phyloP scores from a whole-genome alignment of 495 filamentous ascomycete species.

The Penicillium egyptiacum region DNA sequence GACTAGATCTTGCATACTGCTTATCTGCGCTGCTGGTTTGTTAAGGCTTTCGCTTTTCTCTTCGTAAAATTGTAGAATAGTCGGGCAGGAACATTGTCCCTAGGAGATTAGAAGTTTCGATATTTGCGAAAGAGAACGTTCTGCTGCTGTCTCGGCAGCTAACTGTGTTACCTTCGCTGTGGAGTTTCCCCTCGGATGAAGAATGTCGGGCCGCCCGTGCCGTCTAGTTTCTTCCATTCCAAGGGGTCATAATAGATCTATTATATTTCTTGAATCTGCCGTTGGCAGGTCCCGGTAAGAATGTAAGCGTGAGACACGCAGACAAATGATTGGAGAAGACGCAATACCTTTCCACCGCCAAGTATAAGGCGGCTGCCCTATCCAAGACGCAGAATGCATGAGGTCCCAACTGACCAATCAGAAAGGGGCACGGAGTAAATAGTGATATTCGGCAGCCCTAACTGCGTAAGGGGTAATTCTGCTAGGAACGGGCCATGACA shows the following conservation, averaged over 20 bases:
- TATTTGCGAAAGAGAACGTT: neutral
- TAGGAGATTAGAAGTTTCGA: neutral
- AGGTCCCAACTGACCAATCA: neutral
- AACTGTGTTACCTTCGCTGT: neutral
- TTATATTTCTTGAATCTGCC: neutral
- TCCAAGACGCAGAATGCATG: constrained; percentile 4
- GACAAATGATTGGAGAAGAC: neutral
- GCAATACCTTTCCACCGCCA: constrained; percentile 2
- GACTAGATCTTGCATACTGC: neutral
- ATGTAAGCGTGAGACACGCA: constrained; percentile 3
- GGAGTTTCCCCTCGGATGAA: neutral
- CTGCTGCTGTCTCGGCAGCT: neutral
- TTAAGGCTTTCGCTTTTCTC: neutral
- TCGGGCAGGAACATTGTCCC: neutral
- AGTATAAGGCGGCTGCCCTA: constrained; percentile 5
- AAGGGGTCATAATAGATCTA: neutral
- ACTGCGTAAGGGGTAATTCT: constrained; percentile 14
- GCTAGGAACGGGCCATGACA: constrained; percentile 22
- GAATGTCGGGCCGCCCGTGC: neutral
- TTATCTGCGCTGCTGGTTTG: neutral
- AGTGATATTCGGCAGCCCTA: constrained; percentile 12
- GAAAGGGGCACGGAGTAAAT: too few species aligned
- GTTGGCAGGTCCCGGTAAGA: neutral
- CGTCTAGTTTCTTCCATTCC: neutral
- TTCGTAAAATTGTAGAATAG: neutral